phyloP scores from a whole-genome alignment of 1,284 basidiomycete species.

The Schizophyllum amplum region DNA sequence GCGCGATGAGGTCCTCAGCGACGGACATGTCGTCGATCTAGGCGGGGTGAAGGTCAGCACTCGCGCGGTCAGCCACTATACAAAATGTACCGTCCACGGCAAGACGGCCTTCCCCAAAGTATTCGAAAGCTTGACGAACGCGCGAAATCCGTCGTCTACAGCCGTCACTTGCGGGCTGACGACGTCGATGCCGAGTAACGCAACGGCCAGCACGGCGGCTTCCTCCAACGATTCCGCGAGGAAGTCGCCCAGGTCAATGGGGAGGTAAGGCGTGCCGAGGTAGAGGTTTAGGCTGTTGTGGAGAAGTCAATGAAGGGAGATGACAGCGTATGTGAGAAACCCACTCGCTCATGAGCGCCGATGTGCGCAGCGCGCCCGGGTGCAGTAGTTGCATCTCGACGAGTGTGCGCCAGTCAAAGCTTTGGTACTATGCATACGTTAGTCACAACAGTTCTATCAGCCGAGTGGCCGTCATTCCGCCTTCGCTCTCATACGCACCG shows the following conservation, averaged over 20 bases:
- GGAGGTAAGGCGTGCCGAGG: slow-evolving; percentile 48
- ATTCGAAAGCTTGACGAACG: slow-evolving; percentile 64
- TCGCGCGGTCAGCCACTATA: too few relatives aligned
- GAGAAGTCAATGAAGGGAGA: background rate
- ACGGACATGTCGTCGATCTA: slow-evolving; percentile 58
- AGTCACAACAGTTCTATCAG: background rate
- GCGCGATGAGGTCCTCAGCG: slow-evolving; percentile 47
- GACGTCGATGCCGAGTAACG: slow-evolving; percentile 55
- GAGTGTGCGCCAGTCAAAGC: slow-evolving; percentile 72
- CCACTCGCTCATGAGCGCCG: slow-evolving; percentile 58
- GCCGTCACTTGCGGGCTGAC: slow-evolving; percentile 55
- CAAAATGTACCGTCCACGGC: slow-evolving; percentile 62
- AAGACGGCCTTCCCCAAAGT: slow-evolving; percentile 53
- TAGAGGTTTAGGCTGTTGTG: slow-evolving; percentile 34
- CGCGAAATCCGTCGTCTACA: slow-evolving; percentile 42
- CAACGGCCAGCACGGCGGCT: slow-evolving; percentile 58
- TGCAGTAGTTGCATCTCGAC: slow-evolving; percentile 52
- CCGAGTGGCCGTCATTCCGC: too few relatives aligned
- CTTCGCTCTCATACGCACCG: slow-evolving; percentile 28
- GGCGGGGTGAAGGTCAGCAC: slow-evolving; percentile 5
- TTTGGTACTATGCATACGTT: slow-evolving; percentile 46
- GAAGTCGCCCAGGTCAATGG: slow-evolving; percentile 46
- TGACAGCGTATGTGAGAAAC: slow-evolving; percentile 10
- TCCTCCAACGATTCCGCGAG: slow-evolving; percentile 44
- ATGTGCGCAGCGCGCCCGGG: slow-evolving; percentile 20